Evolutionary conservation across 2,329 filamentous ascomycete genomes (phyloP).

Genomic region (Calonectria crousiana): DNA sequence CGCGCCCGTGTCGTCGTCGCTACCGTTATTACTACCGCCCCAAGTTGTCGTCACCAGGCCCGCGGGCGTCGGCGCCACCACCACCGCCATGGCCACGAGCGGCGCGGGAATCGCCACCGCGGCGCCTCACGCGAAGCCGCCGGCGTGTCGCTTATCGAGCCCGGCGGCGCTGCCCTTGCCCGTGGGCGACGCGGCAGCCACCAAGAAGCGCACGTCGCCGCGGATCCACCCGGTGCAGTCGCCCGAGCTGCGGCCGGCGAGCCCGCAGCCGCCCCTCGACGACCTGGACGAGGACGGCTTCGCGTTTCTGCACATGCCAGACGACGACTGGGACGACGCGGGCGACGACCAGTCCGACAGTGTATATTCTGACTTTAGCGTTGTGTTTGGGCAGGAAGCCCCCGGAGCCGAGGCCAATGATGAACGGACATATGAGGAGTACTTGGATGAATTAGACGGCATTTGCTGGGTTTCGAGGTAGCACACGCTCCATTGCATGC

Average conservation of each 20-base stretch:
- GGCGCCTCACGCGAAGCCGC: conserved; percentile 31
- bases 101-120: neutral
- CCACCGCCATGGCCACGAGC: neutral
- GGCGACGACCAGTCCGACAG: conserved; percentile 61
- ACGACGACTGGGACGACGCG: conserved; percentile 50
- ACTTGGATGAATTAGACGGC: conserved; percentile 67
- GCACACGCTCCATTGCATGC: neutral
- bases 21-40: conserved; percentile 17
- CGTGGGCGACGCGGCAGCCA: conserved; percentile 40
- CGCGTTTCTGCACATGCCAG: conserved; percentile 60
- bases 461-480: conserved; percentile 59
- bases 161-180: conserved; percentile 46
- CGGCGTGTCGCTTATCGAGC: conserved; percentile 44
- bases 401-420: conserved; percentile 44
- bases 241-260: conserved; percentile 49
- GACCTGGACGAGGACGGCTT: conserved; percentile 60
- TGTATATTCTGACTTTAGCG: conserved; percentile 67
- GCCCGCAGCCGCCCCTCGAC: conserved; percentile 39
- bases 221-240: conserved; percentile 49
- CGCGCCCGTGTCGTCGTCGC: conserved; percentile 18
- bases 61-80: neutral
- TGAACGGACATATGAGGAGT: conserved; percentile 64
- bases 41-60: conserved; percentile 25
- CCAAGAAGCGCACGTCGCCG: conserved; percentile 45
- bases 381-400: conserved; percentile 59